Conservation (phyloP, 805 yeast species). For the Suhomyces sp. region DNA sequence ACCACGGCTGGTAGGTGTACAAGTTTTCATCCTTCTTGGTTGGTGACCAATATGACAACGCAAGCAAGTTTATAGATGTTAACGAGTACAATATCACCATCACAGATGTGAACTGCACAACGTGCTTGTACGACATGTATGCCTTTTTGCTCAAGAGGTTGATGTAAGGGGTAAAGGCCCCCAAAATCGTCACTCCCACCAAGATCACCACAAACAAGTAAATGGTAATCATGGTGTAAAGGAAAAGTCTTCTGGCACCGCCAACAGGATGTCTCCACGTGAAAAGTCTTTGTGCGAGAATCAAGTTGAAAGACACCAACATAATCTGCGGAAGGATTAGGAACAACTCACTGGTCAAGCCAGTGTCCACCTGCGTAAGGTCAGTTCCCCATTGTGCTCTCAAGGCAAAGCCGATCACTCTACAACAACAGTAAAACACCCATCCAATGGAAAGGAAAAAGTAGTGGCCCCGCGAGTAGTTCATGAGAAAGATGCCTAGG, state of each 20-base stretch:
- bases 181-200: conserved; percentile 63
- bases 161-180: conserved; percentile 57
- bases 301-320: conserved; percentile 56
- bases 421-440: conserved; percentile 48
- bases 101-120: conserved; percentile 28
- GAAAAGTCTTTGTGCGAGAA: conserved; percentile 67
- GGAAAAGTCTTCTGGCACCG: conserved; percentile 52
- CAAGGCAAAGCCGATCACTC: conserved; percentile 57
- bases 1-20: conserved; percentile 69
- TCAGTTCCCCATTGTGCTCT: conserved; percentile 54
- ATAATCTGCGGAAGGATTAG: conserved; percentile 56
- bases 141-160: conserved; percentile 47
- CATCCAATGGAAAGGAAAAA: conserved; percentile 57
- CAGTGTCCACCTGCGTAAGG: conserved; percentile 6
- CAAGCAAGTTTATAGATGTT: conserved; percentile 48
- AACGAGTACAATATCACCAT: conserved; percentile 46
- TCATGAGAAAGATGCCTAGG: conserved; percentile 43
- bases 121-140: conserved; percentile 47
- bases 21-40: conserved; percentile 48
- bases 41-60: conserved; percentile 55
- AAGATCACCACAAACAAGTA: conserved; percentile 56
- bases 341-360: conserved; percentile 33
- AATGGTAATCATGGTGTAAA: conserved; percentile 46
- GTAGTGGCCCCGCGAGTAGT: conserved; percentile 54
- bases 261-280: conserved; percentile 76